These are phyloP conservation scores for Suaeda aralocaspica DNA, from an alignment of 148 eudicot genomes.

Conservation along the genomic window DNA sequence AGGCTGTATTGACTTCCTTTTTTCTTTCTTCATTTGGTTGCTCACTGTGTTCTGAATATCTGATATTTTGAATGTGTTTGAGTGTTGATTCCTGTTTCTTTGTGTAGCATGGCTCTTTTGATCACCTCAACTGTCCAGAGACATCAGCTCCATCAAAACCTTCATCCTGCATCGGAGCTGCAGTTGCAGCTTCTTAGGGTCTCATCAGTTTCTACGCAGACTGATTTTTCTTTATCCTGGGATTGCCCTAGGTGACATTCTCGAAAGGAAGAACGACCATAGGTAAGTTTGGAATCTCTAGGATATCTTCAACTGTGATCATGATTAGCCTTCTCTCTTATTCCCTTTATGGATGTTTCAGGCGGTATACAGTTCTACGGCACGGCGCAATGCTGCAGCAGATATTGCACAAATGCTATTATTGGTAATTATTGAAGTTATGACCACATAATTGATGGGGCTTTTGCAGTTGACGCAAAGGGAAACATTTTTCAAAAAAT, in stretches of 20 bases:
- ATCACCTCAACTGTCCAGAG: constrained; percentile 46
- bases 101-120: constrained; percentile 61
- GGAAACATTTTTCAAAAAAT: neutral
- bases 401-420: constrained; percentile 82
- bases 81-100: constrained; percentile 16
- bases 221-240: constrained; percentile 89
- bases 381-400: constrained; percentile 60
- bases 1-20: constrained; percentile 2
- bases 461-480: neutral
- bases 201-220: constrained; percentile 52
- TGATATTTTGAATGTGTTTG: no score
- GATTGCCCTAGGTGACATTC: constrained; percentile 82
- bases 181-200: constrained; percentile 81
- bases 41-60: neutral
- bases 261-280: constrained; percentile 57
- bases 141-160: constrained; percentile 56
- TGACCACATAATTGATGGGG: neutral
- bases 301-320: neutral
- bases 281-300: constrained; percentile 36
- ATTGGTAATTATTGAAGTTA: constrained; percentile 40
- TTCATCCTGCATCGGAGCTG: constrained; percentile 87
- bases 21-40: neutral
- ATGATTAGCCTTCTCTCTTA: constrained; percentile 1
- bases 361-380: constrained; percentile 95
- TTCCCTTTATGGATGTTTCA: constrained; percentile 24